Percentiles rank a stretch among this genome's conserved stretches.
Evolutionary conservation across 2,329 filamentous ascomycete species (phyloP).

Genomic region (Fusarium napiforme): DNA sequence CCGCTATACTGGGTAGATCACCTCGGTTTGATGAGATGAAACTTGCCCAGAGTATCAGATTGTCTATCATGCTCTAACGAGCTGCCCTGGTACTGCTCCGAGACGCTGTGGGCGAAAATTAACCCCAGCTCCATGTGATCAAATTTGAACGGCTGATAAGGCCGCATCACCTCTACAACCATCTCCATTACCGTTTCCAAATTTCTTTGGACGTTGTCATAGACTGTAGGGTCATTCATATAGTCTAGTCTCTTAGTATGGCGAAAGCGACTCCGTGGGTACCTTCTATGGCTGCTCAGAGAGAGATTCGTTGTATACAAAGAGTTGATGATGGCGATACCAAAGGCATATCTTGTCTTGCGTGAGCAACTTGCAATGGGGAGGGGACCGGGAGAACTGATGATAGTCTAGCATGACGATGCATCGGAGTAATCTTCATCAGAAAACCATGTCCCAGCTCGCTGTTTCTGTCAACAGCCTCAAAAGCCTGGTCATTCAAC

Average conservation of each 20-base stretch:
- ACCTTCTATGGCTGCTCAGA: not conserved
- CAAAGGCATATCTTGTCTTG: not conserved
- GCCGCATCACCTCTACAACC: fast-evolving
- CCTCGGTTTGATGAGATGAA: not conserved
- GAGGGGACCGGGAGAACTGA: not conserved
- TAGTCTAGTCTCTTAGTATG: not conserved
- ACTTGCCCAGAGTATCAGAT: not conserved
- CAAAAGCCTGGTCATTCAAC: not conserved
- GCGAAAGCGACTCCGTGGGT: not conserved
- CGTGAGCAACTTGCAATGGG: no score
- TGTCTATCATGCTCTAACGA: not conserved
- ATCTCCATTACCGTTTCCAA: not conserved
- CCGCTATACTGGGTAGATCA: not conserved
- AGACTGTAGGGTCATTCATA: fast-evolving
- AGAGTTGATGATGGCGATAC: not conserved
- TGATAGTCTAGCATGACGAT: no score
- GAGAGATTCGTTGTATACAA: not conserved
- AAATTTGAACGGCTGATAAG: fast-evolving
- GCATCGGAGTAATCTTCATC: no score
- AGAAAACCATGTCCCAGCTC: not conserved
- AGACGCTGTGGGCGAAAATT: not conserved
- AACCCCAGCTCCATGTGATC: fast-evolving
- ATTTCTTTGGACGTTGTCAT: not conserved
- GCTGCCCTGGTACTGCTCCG: not conserved
- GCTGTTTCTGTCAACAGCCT: not conserved